Base-by-base conservation (phyloP, 2,329 filamentous ascomycete genomes). In the Alternaria rosae region DNA sequence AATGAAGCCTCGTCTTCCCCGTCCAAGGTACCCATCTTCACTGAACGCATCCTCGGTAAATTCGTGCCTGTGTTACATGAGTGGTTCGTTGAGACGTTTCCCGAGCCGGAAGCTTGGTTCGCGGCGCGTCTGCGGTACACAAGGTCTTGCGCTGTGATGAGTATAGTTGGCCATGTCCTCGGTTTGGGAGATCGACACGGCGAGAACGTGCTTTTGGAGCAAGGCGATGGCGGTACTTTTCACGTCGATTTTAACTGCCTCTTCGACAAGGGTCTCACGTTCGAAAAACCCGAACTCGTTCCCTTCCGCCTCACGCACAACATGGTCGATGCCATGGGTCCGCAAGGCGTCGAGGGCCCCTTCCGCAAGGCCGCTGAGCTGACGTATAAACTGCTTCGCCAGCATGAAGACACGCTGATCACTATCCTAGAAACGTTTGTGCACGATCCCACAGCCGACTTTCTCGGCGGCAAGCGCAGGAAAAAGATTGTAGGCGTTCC, bases 231-330 rank as follows among this genome's bases (percentile, higher is more conserved):
- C 45, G 94, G 94, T 54, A 89, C 97, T 3, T 92, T 99, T 80
- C 95, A 99, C 80, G 96, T 99, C 47, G 95, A 99, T 81, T 99
- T 99, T 85, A 99, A 99, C 82, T 99, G 96, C 79, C 88, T 99
- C 5, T 99, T 99, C 78, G 96, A 99, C 83, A 99, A 99, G 71
- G 95, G 95, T 2, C 87, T 94, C 42, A 97, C 94, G 0, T 98
- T 99, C 76, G 91, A 93, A 65, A 97, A 96, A 79, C 94, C 95
- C 0, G 95, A 99, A 80, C 85, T 91, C 28, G 95, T 99, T 1
- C 96, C 95, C 2, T 99, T 99, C 85, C 91, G 96, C 15, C 85
- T 99, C 43, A 99, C 95, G 5, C 94, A 97, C 84, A 99, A 99
- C 81, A 98, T 99, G 94, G 88, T 96, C 35, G 92, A 97, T 67